phyloP scores from a whole-genome alignment of 2,329 filamentous ascomycete genomes.

The Kalmusia sp. region DNA sequence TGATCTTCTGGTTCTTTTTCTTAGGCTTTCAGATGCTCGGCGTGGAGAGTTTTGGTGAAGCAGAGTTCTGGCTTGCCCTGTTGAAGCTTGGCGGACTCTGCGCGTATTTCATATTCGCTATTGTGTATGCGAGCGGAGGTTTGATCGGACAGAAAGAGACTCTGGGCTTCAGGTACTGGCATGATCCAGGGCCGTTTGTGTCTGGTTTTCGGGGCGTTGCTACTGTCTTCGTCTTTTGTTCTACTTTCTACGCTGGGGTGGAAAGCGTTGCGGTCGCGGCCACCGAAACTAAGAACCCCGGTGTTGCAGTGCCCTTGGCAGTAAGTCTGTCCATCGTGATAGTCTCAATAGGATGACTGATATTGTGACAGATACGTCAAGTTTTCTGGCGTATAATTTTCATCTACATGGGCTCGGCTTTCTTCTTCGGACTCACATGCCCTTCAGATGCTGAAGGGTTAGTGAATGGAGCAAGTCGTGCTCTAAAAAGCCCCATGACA shows the following conservation, averaged over 20 bases:
- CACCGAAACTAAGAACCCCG: slow-evolving; percentile 50
- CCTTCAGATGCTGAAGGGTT: slow-evolving; percentile 71
- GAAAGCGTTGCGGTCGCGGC: slow-evolving; percentile 47
- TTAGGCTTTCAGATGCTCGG: slow-evolving; percentile 49
- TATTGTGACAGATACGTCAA: slow-evolving; percentile 45
- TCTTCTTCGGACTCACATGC: slow-evolving; percentile 68
- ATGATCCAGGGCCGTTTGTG: slow-evolving; percentile 49
- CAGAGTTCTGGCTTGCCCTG: slow-evolving; percentile 52
- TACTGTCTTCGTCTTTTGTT: slow-evolving; percentile 52
- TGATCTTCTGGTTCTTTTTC: slow-evolving; percentile 52
- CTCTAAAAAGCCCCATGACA: slow-evolving; percentile 61
- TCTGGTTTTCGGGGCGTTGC: slow-evolving; percentile 52
- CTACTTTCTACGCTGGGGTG: slow-evolving; percentile 49
- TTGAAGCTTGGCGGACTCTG: slow-evolving; percentile 48
- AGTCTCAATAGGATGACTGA: too few relatives aligned
- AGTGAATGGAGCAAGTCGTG: slow-evolving; percentile 57
- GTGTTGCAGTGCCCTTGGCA: slow-evolving; percentile 53
- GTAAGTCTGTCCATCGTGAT: too few relatives aligned
- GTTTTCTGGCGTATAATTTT: slow-evolving; percentile 54
- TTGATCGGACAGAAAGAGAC: slow-evolving; percentile 39
- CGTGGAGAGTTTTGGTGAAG: slow-evolving; percentile 51
- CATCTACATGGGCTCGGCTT: slow-evolving; percentile 53
- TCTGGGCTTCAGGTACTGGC: slow-evolving; percentile 47
- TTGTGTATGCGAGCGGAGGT: slow-evolving; percentile 46
- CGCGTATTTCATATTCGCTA: slow-evolving; percentile 50